These are phyloP conservation scores for Leptographium lundbergii DNA, from an alignment of 2,329 filamentous ascomycete species.

Conservation along the genomic window DNA sequence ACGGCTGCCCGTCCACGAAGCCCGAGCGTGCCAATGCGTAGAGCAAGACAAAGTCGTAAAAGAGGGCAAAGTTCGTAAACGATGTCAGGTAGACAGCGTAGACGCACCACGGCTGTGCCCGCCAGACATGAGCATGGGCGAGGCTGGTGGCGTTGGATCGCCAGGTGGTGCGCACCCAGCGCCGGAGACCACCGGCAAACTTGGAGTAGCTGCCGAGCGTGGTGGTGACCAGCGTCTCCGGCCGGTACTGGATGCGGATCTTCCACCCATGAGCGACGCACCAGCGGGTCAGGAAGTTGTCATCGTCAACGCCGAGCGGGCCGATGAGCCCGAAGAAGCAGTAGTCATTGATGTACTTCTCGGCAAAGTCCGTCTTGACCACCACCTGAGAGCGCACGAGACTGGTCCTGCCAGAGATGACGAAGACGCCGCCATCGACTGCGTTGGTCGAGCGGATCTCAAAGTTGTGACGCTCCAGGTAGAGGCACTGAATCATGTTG, in stretches of 20 bases:
- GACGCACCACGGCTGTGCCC: slow-evolving; percentile 34
- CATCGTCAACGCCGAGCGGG: slow-evolving; percentile 42
- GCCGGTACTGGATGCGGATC: slow-evolving; percentile 40
- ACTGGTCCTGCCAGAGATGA: slow-evolving; percentile 42
- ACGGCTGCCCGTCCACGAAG: slow-evolving; percentile 1
- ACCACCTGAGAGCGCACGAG: slow-evolving; percentile 39
- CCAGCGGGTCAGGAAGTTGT: slow-evolving; percentile 48
- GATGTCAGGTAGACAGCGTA: slow-evolving; percentile 43
- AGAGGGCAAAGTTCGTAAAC: slow-evolving; percentile 41
- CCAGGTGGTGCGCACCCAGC: slow-evolving; percentile 48
- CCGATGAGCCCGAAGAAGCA: slow-evolving; percentile 32
- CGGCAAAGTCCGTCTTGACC: slow-evolving; percentile 26
- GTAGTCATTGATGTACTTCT: slow-evolving; percentile 32
- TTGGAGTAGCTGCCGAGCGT: slow-evolving; percentile 32
- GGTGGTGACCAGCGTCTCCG: slow-evolving; percentile 36
- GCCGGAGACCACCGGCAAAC: slow-evolving; percentile 38
- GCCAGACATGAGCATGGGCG: slow-evolving; percentile 25
- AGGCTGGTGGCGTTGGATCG: slow-evolving; percentile 41
- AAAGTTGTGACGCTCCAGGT: slow-evolving; percentile 50
- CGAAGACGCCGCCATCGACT: slow-evolving; percentile 46
- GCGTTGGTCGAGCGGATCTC: slow-evolving; percentile 43
- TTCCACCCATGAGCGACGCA: slow-evolving; percentile 35
- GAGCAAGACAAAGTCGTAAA: slow-evolving; percentile 35
- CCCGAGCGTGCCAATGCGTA: slow-evolving; percentile 14
- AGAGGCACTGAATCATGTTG: slow-evolving; percentile 46